Evolutionary conservation across 345 rosid species (phyloP).

Genomic region (Hibiscus mutabilis): DNA sequence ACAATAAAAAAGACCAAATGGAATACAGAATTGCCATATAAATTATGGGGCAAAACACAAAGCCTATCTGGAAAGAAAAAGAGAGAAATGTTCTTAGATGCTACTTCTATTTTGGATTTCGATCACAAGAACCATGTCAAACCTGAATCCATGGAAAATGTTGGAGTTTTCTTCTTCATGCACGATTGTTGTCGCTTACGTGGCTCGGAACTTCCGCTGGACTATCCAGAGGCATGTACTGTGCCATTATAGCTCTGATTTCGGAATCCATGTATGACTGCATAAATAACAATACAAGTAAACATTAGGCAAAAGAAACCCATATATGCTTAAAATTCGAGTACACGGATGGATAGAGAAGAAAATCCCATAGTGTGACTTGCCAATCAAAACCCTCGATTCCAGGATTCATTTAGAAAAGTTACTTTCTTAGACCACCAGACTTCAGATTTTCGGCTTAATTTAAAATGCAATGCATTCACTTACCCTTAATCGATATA

Average conservation of each 20-base stretch:
- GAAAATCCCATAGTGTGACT: not conserved
- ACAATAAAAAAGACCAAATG: not conserved
- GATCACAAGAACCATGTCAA: not conserved
- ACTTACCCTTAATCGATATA: slow-evolving; percentile 81
- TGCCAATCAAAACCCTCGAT: not conserved
- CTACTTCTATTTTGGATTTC: slow-evolving; percentile 16
- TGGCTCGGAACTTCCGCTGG: slow-evolving; percentile 67
- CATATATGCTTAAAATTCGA: not conserved
- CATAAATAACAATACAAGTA: slow-evolving; percentile 9
- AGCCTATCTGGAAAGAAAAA: not conserved
- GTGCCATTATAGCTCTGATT: slow-evolving; percentile 97
- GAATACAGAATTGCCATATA: not conserved
- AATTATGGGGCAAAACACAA: not conserved
- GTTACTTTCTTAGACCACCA: not conserved
- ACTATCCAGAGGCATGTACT: slow-evolving; percentile 93
- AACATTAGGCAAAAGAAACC: not conserved
- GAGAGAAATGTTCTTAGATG: not conserved
- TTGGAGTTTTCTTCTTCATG: slow-evolving; percentile 25
- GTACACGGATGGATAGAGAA: not conserved
- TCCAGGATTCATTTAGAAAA: not conserved
- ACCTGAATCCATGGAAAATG: not conserved
- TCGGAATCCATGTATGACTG: slow-evolving; percentile 98
- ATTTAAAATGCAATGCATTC: not conserved
- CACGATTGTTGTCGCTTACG: slow-evolving; percentile 38
- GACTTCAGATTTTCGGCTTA: not conserved